These are phyloP conservation scores for Papiliotrema fonsecae DNA, from an alignment of 1,284 basidiomycete genomes.

Conservation along the genomic window DNA sequence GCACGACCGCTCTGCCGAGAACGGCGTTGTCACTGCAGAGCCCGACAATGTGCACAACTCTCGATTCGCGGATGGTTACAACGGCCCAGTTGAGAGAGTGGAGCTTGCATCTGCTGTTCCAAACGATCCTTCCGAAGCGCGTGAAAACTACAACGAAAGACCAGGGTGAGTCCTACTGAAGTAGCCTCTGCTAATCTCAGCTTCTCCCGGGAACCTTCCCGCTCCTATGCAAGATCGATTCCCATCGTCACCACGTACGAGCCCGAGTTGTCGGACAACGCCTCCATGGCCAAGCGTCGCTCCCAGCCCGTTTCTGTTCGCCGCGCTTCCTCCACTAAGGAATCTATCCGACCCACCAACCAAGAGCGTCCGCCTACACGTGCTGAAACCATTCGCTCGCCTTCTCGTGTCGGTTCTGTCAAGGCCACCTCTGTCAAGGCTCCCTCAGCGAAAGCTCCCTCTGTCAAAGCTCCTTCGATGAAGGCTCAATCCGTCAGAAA, in stretches of 20 bases:
- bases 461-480: background rate
- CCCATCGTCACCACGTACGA: constrained; percentile 40
- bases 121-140: background rate
- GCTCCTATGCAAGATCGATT: constrained; percentile 41
- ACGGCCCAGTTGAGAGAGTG: constrained; percentile 2
- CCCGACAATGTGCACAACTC: background rate
- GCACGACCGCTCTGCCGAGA: background rate
- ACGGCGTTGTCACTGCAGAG: background rate
- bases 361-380: background rate
- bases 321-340: constrained; percentile 8
- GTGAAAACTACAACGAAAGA: background rate
- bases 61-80: background rate
- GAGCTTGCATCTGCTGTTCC: constrained; percentile 4
- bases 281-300: constrained; percentile 5
- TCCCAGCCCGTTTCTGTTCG: constrained; percentile 7
- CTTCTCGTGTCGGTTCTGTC: too few species aligned
- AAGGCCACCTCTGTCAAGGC: background rate
- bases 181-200: background rate
- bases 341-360: background rate
- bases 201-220: constrained; percentile 25
- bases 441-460: background rate
- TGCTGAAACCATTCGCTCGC: background rate
- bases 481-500: background rate
- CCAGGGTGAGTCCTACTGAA: constrained; percentile 4
- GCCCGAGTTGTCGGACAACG: constrained; percentile 14